Percentiles rank a stretch among this genome's conserved stretches.
Evolutionary conservation across 2,329 filamentous ascomycete species (phyloP).

Genomic region (Cytospora schulzeri): DNA sequence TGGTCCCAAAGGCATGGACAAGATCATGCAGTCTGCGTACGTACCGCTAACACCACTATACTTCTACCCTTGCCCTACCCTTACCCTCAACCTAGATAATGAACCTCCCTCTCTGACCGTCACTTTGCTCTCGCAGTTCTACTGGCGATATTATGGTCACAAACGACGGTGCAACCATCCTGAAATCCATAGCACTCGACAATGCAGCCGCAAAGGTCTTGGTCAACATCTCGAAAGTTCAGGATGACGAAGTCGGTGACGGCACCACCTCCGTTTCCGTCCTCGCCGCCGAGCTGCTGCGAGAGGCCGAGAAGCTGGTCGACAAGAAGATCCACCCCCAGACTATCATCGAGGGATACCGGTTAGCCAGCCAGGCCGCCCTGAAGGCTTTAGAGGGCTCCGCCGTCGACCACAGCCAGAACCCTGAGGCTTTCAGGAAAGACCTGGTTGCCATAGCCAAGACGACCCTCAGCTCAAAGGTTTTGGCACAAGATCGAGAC

Average conservation of each 20-base stretch:
- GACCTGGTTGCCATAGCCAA: constrained; percentile 89
- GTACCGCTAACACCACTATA: constrained; percentile 39
- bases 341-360: constrained; percentile 98
- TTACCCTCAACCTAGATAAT: neutral
- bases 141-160: constrained; percentile 98
- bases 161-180: constrained; percentile 96
- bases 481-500: constrained; percentile 88
- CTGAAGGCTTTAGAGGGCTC: constrained; percentile 80
- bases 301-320: constrained; percentile 95
- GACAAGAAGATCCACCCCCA: constrained; percentile 99
- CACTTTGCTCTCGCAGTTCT: constrained; percentile 58
- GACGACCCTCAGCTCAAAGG: constrained; percentile 96
- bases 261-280: constrained; percentile 98
- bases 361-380: constrained; percentile 91
- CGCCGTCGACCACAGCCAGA: constrained; percentile 87
- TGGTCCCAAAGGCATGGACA: constrained; percentile 98
- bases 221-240: constrained; percentile 98
- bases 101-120: constrained; percentile 10
- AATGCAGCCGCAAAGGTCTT: constrained; percentile 98
- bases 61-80: constrained; percentile 23
- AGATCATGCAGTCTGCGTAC: constrained; percentile 93
- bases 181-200: constrained; percentile 97
- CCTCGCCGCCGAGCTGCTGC: constrained; percentile 88
- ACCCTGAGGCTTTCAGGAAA: constrained; percentile 80
- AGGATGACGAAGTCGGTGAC: constrained; percentile 98